Conservation (phyloP, 805 yeast species). For the Candida ulmi region DNA sequence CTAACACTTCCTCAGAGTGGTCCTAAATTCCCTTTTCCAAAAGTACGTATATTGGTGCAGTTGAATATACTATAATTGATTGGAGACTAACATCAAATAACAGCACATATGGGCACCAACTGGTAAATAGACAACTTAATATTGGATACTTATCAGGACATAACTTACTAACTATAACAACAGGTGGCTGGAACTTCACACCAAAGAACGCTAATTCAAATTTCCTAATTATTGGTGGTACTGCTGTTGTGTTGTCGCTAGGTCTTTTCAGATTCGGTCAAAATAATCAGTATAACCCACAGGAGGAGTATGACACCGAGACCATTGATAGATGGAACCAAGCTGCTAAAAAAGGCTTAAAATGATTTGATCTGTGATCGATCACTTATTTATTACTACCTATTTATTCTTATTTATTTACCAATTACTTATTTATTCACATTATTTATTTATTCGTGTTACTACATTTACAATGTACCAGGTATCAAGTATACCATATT, state of each 20-base stretch:
- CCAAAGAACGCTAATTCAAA: constrained; percentile 20
- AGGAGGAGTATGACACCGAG: constrained; percentile 13
- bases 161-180: neutral
- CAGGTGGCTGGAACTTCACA: constrained; percentile 24
- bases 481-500: neutral
- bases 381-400: constrained; percentile 4
- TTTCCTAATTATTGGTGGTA: constrained; percentile 9
- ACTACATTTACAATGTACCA: neutral
- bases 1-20: no score
- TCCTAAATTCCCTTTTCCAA: neutral
- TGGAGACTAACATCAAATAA: neutral
- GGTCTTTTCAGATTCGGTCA: constrained; percentile 15
- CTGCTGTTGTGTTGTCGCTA: constrained; percentile 12
- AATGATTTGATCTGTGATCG: constrained; percentile 3
- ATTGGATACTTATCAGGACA: constrained; percentile 9
- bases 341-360: constrained; percentile 17
- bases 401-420: constrained; percentile 1
- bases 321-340: constrained; percentile 19
- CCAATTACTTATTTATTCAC: neutral
- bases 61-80: neutral
- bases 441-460: neutral
- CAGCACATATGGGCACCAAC: constrained; percentile 25
- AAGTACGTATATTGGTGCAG: neutral
- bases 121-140: constrained; percentile 14
- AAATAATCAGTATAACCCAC: constrained; percentile 12